A percentile compares a stretch with the other conserved stretches of the same genome.
These are phyloP conservation scores for Hanseniaspora singularis DNA, from an alignment of 805 yeast genomes.

Conservation along the genomic window DNA sequence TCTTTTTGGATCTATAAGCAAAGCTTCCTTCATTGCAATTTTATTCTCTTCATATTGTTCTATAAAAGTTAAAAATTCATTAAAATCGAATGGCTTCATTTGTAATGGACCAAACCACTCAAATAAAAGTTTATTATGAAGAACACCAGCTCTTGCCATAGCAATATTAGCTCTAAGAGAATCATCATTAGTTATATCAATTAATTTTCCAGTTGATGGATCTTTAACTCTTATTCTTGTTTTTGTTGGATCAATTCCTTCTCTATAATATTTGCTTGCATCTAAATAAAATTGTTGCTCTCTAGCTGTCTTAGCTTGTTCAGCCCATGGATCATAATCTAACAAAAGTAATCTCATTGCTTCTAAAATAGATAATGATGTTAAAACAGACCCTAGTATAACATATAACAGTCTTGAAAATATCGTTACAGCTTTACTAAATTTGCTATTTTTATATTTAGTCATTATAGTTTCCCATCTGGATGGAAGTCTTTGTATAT, in stretches of 20 bases:
- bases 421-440: background rate
- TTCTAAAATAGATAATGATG: slow-evolving; percentile 49
- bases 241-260: slow-evolving; percentile 29
- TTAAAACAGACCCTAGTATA: slow-evolving; percentile 35
- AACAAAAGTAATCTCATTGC: slow-evolving; percentile 35
- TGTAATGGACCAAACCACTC: slow-evolving; percentile 57
- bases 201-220: slow-evolving; percentile 23
- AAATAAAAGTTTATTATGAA: slow-evolving; percentile 32
- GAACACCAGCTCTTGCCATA: slow-evolving; percentile 33
- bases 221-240: slow-evolving; percentile 25
- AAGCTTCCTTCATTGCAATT: slow-evolving; percentile 19
- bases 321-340: slow-evolving; percentile 59
- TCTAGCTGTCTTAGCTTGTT: slow-evolving; percentile 49
- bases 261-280: slow-evolving; percentile 27
- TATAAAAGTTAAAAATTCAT: slow-evolving; percentile 29
- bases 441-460: background rate
- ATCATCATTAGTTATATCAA: slow-evolving; percentile 23
- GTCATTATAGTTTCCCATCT: slow-evolving; percentile 3
- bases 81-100: slow-evolving; percentile 39
- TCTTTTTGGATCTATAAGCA: slow-evolving; percentile 15
- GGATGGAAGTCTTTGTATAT: slow-evolving; percentile 14
- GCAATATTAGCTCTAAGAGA: slow-evolving; percentile 31
- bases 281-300: slow-evolving; percentile 30
- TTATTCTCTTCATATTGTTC: slow-evolving; percentile 24
- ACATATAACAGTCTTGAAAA: slow-evolving; percentile 22